Evolutionary conservation across 352 stramenopile genomes (phyloP), one percentile per base, ranked within the genome.

Genomic region (Phytophthora ohioensis): DNA sequence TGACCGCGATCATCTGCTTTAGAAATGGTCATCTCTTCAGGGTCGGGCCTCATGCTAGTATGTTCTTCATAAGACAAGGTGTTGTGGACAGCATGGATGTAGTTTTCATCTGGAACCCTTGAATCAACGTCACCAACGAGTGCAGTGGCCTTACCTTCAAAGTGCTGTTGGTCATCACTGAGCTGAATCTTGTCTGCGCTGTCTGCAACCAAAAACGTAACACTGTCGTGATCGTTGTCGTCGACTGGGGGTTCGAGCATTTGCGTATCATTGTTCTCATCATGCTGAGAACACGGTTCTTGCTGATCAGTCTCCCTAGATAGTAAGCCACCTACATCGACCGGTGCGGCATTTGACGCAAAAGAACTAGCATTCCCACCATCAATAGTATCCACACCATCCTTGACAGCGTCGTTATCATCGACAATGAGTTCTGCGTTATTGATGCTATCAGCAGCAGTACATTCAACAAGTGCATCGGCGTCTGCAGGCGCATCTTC

Each of bases 21-120:
- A 5, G 27, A 27, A 15, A n/a, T 4, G 4, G 21, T 31, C 11
- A 9, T 47, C 11, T 58, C 48, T 30, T 12, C 31, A 31, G 31
- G 11, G 7, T 38, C 31, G 2, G 35, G 17, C 2, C 21, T 21
- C 31, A 21, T n/a, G 43, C 13, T 39, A 10, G 4, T 7, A 2
- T 1, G 27, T 3, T 60, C 38, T 60, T 49, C 13, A 39, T 11
- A 49, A 13, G 53, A 15, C 4, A 39, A 48, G 30, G 32, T 12
- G 2, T 41, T 12, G 3, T 48, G 10, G 12, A 5, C 17, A 30
- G 21, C 30, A 2, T 47, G 53, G 21, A 31, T 30, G 12, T n/a
- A n/a, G 15, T 31, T 43, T 32, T 32, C 49, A 52, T 43, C 49
- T 43, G 4, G 32, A 56, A 56, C 27, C 15, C 46, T 36, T 56